These are phyloP conservation scores for Naganishia albida DNA, from an alignment of 1,284 basidiomycete species.

Conservation along the genomic window DNA sequence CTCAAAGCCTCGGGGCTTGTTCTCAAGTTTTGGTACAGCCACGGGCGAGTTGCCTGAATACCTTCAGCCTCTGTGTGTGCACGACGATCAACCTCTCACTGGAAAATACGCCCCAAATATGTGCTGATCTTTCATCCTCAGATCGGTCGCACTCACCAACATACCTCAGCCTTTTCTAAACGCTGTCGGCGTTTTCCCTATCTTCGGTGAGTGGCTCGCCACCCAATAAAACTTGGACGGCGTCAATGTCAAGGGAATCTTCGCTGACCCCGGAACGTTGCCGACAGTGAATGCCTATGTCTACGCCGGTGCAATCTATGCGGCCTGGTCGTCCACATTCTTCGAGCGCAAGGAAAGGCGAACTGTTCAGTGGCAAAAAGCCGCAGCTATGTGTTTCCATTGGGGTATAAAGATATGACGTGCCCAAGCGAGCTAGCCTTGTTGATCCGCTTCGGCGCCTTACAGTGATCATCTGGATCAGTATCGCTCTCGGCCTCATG, in stretches of 20 bases:
- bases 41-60: slow-evolving; percentile 3
- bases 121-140: neutral
- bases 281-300: slow-evolving; percentile 12
- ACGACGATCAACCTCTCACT: no score
- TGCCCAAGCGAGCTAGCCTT: neutral
- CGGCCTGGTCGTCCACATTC: slow-evolving; percentile 37
- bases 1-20: slow-evolving; percentile 1
- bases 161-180: slow-evolving; percentile 37
- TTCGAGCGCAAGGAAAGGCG: slow-evolving; percentile 38
- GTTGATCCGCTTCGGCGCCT: slow-evolving; percentile 28
- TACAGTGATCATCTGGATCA: slow-evolving; percentile 30
- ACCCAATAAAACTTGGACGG: neutral
- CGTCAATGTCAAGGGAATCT: neutral
- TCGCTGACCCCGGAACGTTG: neutral
- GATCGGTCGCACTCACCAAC: neutral
- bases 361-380: slow-evolving; percentile 37
- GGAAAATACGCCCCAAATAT: no score
- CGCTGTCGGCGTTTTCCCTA: slow-evolving; percentile 39
- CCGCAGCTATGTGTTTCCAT: slow-evolving; percentile 29
- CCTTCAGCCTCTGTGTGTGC: slow-evolving; percentile 4
- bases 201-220: slow-evolving; percentile 38
- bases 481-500: slow-evolving; percentile 33
- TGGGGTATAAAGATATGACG: neutral
- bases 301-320: slow-evolving; percentile 34
- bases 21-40: slow-evolving; percentile 8